These are phyloP conservation scores for Hygrophorus russula DNA, from an alignment of 768 basidiomycete species.

Conservation along the genomic window DNA sequence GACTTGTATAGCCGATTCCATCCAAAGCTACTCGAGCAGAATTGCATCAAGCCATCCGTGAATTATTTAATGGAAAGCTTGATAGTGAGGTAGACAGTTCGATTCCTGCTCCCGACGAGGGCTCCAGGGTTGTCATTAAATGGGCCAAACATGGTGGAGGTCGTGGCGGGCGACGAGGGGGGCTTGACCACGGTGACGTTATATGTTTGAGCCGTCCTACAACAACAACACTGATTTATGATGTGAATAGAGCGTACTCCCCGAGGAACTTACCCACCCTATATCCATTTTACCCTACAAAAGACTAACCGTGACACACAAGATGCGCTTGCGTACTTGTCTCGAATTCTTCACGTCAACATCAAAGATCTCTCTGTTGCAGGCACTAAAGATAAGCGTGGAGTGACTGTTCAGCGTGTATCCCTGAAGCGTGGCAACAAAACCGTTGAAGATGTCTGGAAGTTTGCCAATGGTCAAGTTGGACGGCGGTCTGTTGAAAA, in stretches of 20 bases:
- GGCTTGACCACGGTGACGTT: background rate
- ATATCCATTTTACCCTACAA: constrained; percentile 92
- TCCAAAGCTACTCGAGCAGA: constrained; percentile 74
- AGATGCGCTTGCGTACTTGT: constrained; percentile 76
- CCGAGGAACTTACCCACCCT: constrained; percentile 67
- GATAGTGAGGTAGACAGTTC: constrained; percentile 69
- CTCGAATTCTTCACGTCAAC: constrained; percentile 65
- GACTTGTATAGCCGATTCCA: constrained; percentile 53
- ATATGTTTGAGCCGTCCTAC: background rate
- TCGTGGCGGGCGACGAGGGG: constrained; percentile 5
- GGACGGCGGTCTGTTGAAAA: constrained; percentile 45
- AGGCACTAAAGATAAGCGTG: constrained; percentile 97
- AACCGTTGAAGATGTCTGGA: constrained; percentile 81
- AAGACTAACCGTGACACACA: constrained; percentile 98
- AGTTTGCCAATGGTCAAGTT: constrained; percentile 56
- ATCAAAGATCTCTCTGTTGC: constrained; percentile 81
- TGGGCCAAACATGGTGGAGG: constrained; percentile 52
- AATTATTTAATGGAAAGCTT: constrained; percentile 73
- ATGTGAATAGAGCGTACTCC: constrained; percentile 27
- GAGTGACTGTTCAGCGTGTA: constrained; percentile 90
- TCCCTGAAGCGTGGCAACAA: constrained; percentile 67
- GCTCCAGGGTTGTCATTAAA: constrained; percentile 69
- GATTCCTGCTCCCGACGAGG: constrained; percentile 41
- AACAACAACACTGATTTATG: background rate
- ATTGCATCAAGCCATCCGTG: constrained; percentile 72